Evolutionary conservation across 805 yeast species (phyloP), one percentile per base, ranked within the genome.

Genomic region (Wickerhamiella occidentalis): DNA sequence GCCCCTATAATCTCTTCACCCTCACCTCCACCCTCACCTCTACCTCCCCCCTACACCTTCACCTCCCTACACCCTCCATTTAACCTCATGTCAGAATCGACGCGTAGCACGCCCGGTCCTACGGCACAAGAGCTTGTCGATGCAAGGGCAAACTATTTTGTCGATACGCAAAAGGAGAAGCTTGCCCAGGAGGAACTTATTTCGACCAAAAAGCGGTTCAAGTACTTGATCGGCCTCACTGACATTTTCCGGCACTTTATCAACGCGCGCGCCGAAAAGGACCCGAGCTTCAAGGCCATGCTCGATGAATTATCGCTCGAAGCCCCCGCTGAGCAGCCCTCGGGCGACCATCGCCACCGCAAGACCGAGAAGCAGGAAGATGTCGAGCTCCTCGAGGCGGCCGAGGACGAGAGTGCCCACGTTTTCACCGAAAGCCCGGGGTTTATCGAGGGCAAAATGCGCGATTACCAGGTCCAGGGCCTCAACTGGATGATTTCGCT

Each of bases 351-450:
- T 23, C 79, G 92, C 45, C 78, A 84, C 49, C 75, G 96, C 55
- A 92, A 88, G 60, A 79, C 95, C 0, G 97, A 92, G 65, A 82
- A 85, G 65, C 96, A 90, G 64, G 98, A 90, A 66, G 97, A 90
- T 64, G 94, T 86, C 2, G 96, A 90, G 64, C 72, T 90, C 51
- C 73, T 90, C 60, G 77, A 79, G 50, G 95, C 83, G 51, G 96
- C 86, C 64, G 85, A 77, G 54, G 77, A 70, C 45, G 84, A 60
- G 7, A 75, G 54, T 75, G 70, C 61, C 9, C 79, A 86, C 0
- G 81, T 83, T n/a, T 71, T 90, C 47, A 82, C 94, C 0, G 95
- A 85, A 59, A 78, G 90, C 0, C 98, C 98, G 0, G 70, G 78
- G 2, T 90, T 73, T 61, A 69, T 90, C 40, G 57, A 71, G 21